A percentile compares a stretch with the other conserved stretches of the same genome.
phyloP scores from a whole-genome alignment of 2,329 filamentous ascomycete genomes.

The Coniochaeta ligniaria region DNA sequence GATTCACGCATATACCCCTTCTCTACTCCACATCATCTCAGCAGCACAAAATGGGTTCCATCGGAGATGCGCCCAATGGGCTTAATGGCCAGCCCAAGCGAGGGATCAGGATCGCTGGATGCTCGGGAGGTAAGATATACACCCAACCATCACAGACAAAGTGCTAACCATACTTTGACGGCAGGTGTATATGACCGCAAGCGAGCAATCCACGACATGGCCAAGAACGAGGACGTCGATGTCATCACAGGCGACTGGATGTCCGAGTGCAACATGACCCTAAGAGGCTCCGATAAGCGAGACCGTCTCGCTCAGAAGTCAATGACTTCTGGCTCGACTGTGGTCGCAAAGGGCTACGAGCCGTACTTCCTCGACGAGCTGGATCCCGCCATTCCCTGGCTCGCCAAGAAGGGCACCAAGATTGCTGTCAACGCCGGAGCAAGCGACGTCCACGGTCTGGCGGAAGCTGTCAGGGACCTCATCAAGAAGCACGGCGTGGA shows the following conservation, averaged over 20 bases:
- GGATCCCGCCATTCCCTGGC: constrained; percentile 20
- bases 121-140: constrained; percentile 15
- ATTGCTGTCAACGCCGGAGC: constrained; percentile 28
- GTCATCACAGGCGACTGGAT: constrained; percentile 25
- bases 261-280: constrained; percentile 21
- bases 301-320: constrained; percentile 14
- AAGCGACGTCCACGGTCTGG: not conserved
- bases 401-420: constrained; percentile 22
- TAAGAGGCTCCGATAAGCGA: constrained; percentile 19
- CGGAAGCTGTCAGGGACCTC: constrained; percentile 3
- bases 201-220: constrained; percentile 26
- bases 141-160: not conserved
- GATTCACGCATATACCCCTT: not conserved
- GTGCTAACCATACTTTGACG: not conserved
- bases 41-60: constrained; percentile 11
- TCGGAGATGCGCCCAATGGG: constrained; percentile 5
- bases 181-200: constrained; percentile 32
- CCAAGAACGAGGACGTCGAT: constrained; percentile 22
- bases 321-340: constrained; percentile 18
- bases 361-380: constrained; percentile 25
- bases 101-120: constrained; percentile 20
- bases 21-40: not conserved
- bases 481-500: constrained; percentile 13
- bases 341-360: constrained; percentile 30
- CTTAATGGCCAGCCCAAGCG: constrained; percentile 8